Conservation (phyloP, 805 yeast genomes). For the Nakazawaea wickerhamii region DNA sequence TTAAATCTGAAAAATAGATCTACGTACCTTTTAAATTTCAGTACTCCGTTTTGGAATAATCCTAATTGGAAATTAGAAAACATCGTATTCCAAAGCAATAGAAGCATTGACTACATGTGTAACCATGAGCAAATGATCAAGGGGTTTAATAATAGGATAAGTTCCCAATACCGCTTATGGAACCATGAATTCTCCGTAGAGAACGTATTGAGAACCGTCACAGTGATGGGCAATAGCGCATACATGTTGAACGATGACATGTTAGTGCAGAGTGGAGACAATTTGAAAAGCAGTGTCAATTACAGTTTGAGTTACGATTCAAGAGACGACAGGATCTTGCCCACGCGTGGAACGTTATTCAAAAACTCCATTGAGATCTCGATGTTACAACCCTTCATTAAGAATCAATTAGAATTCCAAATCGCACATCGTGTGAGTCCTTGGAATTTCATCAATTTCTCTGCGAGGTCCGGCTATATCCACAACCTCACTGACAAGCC, state of each 20-base stretch:
- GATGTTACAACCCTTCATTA: conserved; percentile 29
- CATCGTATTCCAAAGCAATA: conserved; percentile 35
- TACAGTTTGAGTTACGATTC: conserved; percentile 38
- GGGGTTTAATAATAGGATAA: conserved; percentile 38
- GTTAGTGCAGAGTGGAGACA: conserved; percentile 37
- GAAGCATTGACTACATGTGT: conserved; percentile 43
- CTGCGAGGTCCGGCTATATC: conserved; percentile 23
- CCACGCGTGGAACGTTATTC: conserved; percentile 34
- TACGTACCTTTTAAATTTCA: conserved; percentile 42
- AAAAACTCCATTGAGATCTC: conserved; percentile 30
- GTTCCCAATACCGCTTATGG: conserved; percentile 27
- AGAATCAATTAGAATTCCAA: conserved; percentile 36
- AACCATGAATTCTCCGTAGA: conserved; percentile 48
- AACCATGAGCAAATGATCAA: conserved; percentile 36
- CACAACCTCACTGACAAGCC: conserved; percentile 15
- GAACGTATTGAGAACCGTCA: conserved; percentile 36
- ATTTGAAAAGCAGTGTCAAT: conserved; percentile 38
- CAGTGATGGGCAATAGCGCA: conserved; percentile 17
- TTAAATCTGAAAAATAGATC: conserved; percentile 43
- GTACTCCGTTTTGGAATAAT: conserved; percentile 39
- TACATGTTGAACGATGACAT: conserved; percentile 26
- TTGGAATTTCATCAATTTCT: conserved; percentile 18
- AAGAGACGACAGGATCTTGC: conserved; percentile 37
- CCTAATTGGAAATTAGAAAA: conserved; percentile 36
- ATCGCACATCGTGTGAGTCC: conserved; percentile 22